Conservation (phyloP, 768 basidiomycete genomes). For the Psilocybe sp. region DNA sequence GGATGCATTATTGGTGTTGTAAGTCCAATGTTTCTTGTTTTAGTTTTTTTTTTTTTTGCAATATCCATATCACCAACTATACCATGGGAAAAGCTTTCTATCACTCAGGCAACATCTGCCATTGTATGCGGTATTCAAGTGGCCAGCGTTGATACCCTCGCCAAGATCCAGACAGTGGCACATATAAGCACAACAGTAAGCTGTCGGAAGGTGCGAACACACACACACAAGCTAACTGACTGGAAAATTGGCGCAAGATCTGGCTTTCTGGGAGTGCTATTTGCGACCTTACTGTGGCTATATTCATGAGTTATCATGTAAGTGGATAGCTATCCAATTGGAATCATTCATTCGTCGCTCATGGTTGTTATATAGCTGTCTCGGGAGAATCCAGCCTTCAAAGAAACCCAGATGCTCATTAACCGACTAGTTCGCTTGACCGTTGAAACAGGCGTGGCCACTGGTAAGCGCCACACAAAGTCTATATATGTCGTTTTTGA, state of each 20-base stretch:
- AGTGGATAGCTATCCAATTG: too few species aligned
- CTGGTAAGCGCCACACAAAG: too few species aligned
- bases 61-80: too few species aligned
- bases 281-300: conserved; percentile 25
- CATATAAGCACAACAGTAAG: conserved; percentile 5
- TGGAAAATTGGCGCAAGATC: conserved; percentile 15
- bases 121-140: neutral
- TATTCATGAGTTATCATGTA: conserved; percentile 24
- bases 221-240: too few species aligned
- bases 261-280: conserved; percentile 23
- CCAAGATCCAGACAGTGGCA: conserved; percentile 1
- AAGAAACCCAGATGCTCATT: conserved; percentile 13
- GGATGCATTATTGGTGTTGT: conserved; percentile 7
- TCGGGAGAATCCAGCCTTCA: conserved; percentile 7
- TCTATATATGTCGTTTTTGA: too few species aligned
- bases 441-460: conserved; percentile 27
- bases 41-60: too few species aligned
- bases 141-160: conserved; percentile 3
- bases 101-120: conserved; percentile 6
- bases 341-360: too few species aligned
- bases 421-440: conserved; percentile 22
- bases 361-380: too few species aligned
- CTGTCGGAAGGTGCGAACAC: too few species aligned
- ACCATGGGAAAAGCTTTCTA: too few species aligned
- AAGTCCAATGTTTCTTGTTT: neutral